Evolutionary conservation across 768 basidiomycete genomes (phyloP), one percentile per base, ranked within the genome.

Genomic region (Auricularia sp.): DNA sequence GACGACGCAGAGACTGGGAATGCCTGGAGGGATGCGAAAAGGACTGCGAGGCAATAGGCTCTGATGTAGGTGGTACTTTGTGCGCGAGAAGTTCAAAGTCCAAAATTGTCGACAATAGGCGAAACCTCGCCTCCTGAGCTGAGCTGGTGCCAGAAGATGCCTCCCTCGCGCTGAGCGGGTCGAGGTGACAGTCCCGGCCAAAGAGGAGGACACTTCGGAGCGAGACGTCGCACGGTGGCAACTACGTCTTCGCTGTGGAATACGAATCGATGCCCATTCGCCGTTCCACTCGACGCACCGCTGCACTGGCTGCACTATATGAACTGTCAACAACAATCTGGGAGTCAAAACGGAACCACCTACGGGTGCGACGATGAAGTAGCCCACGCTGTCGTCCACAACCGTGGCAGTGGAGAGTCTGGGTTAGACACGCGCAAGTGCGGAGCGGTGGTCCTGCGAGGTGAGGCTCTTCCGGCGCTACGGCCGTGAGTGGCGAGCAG

Each of bases 221-320:
- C 39, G 39, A 42, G 39, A 42, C 56, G 21, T 21, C 29, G 24
- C 29, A 59, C 24, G 24, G 34, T 13, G 24, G 83, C 83, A 33
- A 74, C 68, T 63, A 91, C 83, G 74, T 88, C 87, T 67, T 74
- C 81, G 47, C 87, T 87, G 77, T 93, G 90, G 73, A 93, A 94
- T 42, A 94, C 91, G 73, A 90, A 94, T 36, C 90, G 85, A 73
- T 92, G 90, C 8, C 90, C 89, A 73, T 92, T 93, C 29, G 90
- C 90, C 7, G 85, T 80, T 65, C 88, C 84, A 73, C 63, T 61
- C 39, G 68, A 64, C 33, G 58, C 65, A 13, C 62, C 62, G 18
- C 87, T 91, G 75, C 91, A 94, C 59, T 85, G 84, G 18, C 77
- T 69, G 72, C 92, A 94, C 81, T 83, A 67, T 29, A 29, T 2